Evolutionary conservation across 306 rosid species (phyloP).

Genomic region (Luffa acutangula): DNA sequence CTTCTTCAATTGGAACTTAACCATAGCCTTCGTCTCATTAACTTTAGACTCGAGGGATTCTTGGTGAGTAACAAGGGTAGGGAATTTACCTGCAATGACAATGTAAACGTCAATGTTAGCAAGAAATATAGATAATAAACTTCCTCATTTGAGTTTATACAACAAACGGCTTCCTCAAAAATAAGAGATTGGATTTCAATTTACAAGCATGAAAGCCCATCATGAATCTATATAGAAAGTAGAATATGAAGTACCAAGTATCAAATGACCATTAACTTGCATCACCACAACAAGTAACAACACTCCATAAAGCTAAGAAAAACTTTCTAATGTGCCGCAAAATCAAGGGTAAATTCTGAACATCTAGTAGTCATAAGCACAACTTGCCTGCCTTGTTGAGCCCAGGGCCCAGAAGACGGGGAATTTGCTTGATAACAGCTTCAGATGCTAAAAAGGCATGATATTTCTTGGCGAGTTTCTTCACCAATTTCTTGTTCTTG

Average conservation of each 20-base stretch:
- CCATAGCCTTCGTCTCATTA: slow-evolving; percentile 69
- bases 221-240: neutral
- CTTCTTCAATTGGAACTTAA: slow-evolving; percentile 75
- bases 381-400: slow-evolving; percentile 91
- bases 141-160: neutral
- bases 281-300: neutral
- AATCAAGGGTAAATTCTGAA: neutral
- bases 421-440: slow-evolving; percentile 80
- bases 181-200: neutral
- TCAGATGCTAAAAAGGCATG: slow-evolving; percentile 88
- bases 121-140: neutral
- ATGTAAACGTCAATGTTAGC: neutral
- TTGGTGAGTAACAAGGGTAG: slow-evolving; percentile 71
- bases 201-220: neutral
- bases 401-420: slow-evolving; percentile 83
- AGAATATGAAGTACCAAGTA: neutral
- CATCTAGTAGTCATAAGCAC: neutral
- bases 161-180: neutral
- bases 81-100: slow-evolving; percentile 53
- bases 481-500: slow-evolving; percentile 70
- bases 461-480: slow-evolving; percentile 65
- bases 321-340: neutral
- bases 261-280: neutral
- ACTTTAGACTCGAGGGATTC: slow-evolving; percentile 75
- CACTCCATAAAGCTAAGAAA: neutral